Conservation (phyloP, 108 stramenopile genomes). For the Tribonema minus region DNA sequence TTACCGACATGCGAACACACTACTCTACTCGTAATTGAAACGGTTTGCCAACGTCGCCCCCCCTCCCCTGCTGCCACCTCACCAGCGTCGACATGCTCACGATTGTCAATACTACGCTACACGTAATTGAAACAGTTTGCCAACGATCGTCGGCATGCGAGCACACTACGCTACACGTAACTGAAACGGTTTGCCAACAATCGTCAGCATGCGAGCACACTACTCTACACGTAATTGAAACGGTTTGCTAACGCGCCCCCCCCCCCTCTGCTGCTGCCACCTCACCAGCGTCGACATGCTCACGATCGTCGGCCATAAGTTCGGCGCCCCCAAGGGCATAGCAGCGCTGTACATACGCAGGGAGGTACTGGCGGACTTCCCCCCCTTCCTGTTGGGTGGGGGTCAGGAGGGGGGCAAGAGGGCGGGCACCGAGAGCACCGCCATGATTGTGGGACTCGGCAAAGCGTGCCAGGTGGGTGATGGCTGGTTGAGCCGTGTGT, state of each 20-base stretch:
- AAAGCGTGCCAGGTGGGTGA: conserved; percentile 63
- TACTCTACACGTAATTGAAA: too few relatives aligned
- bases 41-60: too few relatives aligned
- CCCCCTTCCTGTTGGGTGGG: conserved; percentile 41
- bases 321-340: conserved; percentile 92
- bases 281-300: conserved; percentile 77
- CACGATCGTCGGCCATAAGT: conserved; percentile 94
- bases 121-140: too few relatives aligned
- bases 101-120: conserved; percentile 93
- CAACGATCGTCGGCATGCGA: too few relatives aligned
- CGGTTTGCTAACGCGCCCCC: too few relatives aligned
- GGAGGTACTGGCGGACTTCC: conserved; percentile 43
- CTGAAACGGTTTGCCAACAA: too few relatives aligned
- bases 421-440: conserved; percentile 91
- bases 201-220: too few relatives aligned
- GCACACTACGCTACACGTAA: too few relatives aligned
- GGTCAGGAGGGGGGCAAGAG: conserved; percentile 53
- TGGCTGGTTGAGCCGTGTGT: too few relatives aligned
- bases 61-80: background rate
- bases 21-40: too few relatives aligned
- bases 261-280: background rate
- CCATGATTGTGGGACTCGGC: conserved; percentile 82
- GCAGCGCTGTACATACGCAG: conserved; percentile 80
- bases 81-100: conserved; percentile 83
- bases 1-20: too few relatives aligned